Conservation (phyloP, 768 basidiomycete genomes). For the Xerocomus spinulosus region DNA sequence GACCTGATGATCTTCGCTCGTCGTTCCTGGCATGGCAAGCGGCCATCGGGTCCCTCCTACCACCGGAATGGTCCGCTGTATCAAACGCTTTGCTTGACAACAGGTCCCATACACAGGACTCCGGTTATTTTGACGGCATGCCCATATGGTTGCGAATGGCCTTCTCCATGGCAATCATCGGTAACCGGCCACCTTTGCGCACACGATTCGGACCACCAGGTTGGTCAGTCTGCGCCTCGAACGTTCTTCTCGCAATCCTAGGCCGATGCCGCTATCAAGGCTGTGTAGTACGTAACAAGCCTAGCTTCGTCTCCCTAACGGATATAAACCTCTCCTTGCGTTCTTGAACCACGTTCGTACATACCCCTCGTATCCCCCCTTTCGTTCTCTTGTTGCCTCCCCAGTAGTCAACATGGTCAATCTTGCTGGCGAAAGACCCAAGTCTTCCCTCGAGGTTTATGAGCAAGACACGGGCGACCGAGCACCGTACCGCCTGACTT, state of each 20-base stretch:
- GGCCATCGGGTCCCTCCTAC: neutral
- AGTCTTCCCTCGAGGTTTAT: conserved; percentile 23
- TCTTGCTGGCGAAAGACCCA: neutral
- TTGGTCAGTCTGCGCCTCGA: neutral
- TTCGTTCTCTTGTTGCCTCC: neutral
- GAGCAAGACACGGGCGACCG: conserved; percentile 27
- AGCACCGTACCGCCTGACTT: conserved; percentile 39
- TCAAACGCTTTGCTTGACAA: neutral
- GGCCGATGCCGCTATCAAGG: neutral
- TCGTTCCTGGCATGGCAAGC: neutral
- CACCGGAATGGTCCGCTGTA: neutral
- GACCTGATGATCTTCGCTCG: neutral
- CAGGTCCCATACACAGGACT: neutral
- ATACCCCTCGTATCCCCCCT: neutral
- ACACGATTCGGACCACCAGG: neutral
- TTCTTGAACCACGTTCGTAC: neutral
- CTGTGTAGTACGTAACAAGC: conserved; percentile 1
- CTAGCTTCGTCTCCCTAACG: neutral
- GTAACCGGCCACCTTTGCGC: neutral
- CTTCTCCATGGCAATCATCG: conserved; percentile 1
- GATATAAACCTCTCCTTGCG: neutral
- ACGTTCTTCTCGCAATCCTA: neutral
- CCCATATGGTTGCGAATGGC: neutral
- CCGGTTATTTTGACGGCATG: neutral
- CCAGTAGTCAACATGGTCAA: conserved; percentile 9